These are phyloP conservation scores for Pisolithus orientalis DNA, from an alignment of 768 basidiomycete species.

Conservation along the genomic window DNA sequence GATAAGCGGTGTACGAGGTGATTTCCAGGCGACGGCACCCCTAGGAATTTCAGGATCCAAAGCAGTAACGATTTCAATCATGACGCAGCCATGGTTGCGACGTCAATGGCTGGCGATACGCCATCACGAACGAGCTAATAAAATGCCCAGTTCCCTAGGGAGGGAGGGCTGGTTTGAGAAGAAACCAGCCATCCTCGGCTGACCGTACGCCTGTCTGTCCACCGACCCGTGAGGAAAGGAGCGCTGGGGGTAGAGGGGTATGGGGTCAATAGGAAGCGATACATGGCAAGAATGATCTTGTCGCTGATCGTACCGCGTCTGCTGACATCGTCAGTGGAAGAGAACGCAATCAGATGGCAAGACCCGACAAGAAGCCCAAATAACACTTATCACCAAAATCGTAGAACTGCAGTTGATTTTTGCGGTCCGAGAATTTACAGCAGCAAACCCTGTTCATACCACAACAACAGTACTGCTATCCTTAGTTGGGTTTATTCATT, in stretches of 20 bases:
- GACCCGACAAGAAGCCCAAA: too few species aligned
- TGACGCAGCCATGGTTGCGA: constrained; percentile 14
- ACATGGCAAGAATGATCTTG: too few species aligned
- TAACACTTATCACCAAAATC: too few species aligned
- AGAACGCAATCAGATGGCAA: too few species aligned
- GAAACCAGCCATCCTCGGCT: constrained; percentile 66
- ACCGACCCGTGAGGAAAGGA: constrained; percentile 63
- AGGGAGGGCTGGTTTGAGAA: constrained; percentile 75
- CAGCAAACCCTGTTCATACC: too few species aligned
- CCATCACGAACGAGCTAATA: constrained; percentile 47
- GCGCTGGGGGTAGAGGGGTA: constrained; percentile 19
- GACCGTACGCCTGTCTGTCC: constrained; percentile 73
- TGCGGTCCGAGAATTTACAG: too few species aligned
- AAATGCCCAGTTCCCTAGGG: constrained; percentile 57
- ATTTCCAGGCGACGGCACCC: constrained; percentile 72
- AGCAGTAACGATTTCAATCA: constrained; percentile 31
- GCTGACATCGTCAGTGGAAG: too few species aligned
- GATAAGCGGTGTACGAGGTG: constrained; percentile 20
- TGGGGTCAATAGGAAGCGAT: constrained; percentile 2
- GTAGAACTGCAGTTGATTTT: too few species aligned
- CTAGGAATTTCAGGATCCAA: constrained; percentile 73
- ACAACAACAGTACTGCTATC: too few species aligned
- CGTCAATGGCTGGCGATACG: constrained; percentile 28
- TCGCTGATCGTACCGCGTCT: too few species aligned
- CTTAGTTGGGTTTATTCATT: too few species aligned